Base-by-base conservation (phyloP, 768 basidiomycete genomes). In the Panaeolus papilionaceus region DNA sequence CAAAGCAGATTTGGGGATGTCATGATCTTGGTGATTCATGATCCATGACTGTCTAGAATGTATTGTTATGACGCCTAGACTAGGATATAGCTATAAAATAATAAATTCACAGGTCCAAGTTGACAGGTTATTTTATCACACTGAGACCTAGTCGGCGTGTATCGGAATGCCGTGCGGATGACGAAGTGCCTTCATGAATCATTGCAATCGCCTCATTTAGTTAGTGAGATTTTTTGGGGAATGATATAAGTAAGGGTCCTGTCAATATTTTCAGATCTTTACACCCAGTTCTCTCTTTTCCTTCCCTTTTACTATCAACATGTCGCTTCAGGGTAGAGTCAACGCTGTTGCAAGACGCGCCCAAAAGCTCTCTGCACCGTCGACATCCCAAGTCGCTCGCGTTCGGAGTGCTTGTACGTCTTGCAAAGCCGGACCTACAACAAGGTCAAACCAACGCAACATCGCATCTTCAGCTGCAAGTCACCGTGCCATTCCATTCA, bases 311-410 rank as follows among this genome's bases (percentile, higher is more conserved):
- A 9, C 38, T 10, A 8, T 62, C 26, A 44, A 40, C 20, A 76
- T 74, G 75, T 58, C 54, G 3, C 54, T 58, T 16, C 71, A 74
- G 54, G 68, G 58, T 42, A 74, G 67, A 62, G 38, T 73, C 64
- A 71, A 72, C 39, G 66, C 47, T 28, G 71, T 69, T 44, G 63
- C 68, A 26, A 68, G 70, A 62, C 68, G 62, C 47, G 40, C 68
- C 42, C 69, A 71, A 20, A 70, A 68, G 62, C 66, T 67, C 66
- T 58, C 69, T 64, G 44, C 68, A 18, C 51, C 67, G 63, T 67
- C 66, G 62, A 47, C 70, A 45, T 66, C 68, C 61, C 67, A 70
- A 64, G 62, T 67, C 26, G 58, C 51, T 40, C 69, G 70, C 58
- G 61, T 70, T 2, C 72, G 69, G 33, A 62, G 61, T 63, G 62